Percentiles rank a stretch among this genome's conserved stretches.
These are phyloP conservation scores for Flaveria linearis DNA, from an alignment of 129 eudicot species.

Conservation along the genomic window DNA sequence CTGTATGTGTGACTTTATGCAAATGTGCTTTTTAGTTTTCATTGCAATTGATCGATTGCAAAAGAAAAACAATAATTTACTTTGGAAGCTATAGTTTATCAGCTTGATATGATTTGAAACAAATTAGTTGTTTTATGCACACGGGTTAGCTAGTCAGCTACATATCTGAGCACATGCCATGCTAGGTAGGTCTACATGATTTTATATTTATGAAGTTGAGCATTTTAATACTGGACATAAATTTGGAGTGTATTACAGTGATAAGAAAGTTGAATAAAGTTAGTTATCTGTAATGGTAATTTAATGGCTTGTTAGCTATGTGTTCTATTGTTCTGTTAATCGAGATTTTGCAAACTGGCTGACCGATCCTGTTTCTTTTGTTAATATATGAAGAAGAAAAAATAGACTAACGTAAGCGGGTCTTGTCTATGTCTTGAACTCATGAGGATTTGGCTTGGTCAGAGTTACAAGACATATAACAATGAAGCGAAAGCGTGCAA, in stretches of 20 bases:
- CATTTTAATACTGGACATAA: constrained; percentile 12
- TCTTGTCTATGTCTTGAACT: constrained; percentile 9
- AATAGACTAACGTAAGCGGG: constrained; percentile 1
- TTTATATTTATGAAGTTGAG: background rate
- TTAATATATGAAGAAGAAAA: constrained; percentile 16
- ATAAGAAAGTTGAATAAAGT: background rate
- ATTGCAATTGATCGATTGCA: background rate
- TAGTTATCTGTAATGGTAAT: background rate
- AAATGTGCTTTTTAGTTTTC: background rate
- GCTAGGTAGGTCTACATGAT: background rate
- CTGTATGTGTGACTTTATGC: background rate
- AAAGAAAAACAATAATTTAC: background rate
- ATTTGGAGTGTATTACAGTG: background rate
- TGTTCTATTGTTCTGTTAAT: background rate
- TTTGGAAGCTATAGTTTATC: background rate
- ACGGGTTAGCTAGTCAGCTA: background rate
- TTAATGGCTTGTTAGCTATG: background rate
- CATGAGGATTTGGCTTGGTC: background rate
- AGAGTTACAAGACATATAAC: constrained; percentile 19
- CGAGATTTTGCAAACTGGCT: background rate
- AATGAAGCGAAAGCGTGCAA: constrained; percentile 73
- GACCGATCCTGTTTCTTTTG: background rate
- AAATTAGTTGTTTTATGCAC: background rate
- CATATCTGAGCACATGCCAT: background rate
- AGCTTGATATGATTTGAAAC: background rate